Evolutionary conservation across 257 asterid species (phyloP), one percentile per base, ranked within the genome.

Genomic region (Solanum clarkiae): DNA sequence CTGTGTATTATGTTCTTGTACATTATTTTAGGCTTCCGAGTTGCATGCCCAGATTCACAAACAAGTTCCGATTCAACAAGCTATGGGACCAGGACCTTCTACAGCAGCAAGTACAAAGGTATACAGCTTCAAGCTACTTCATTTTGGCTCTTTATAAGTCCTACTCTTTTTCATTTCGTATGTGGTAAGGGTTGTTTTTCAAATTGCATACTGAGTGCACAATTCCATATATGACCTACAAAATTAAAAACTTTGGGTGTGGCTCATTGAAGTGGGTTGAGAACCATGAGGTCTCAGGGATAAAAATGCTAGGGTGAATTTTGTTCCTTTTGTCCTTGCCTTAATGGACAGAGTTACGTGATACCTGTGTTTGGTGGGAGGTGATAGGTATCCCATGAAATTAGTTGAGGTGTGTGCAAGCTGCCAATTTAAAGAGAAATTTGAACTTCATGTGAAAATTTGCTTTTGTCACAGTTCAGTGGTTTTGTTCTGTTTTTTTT

Each of bases 1-100:
- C 24, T 4, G 24, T 15, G 29, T 24, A 49, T 36, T 44, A 32
- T 86, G 65, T 84, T 85, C 22, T 81, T 12, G 8, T 79, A 44
- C 88, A 65, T 80, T 77, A 15, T 53, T 77, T 10, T 79, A 96
- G 99, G 98, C 97, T 70, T 98, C 98, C 80, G 94, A 94, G 90
- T 86, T 96, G 82, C 99, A 96, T 54, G 86, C 62, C 74, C 97
- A 96, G 90, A 88, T 96, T 92, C 99, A 96, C 90, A 96, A 89
- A 91, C 95, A 89, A 40, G 98, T 94, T 86, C 86, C 92, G 65
- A 87, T 85, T 77, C 97, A 93, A 91, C 98, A 93, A 88, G 93
- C 93, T 65, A 90, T 91, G 98, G 97, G 88, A 66, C 79, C 94
- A 47, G 95, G 95, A 36, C 95, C 98, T 72, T 89, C 98, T n/a